A percentile compares a stretch with the other conserved stretches of the same genome.
These are phyloP conservation scores for Clonostachys solani DNA, from an alignment of 2,329 filamentous ascomycete genomes.

Conservation along the genomic window DNA sequence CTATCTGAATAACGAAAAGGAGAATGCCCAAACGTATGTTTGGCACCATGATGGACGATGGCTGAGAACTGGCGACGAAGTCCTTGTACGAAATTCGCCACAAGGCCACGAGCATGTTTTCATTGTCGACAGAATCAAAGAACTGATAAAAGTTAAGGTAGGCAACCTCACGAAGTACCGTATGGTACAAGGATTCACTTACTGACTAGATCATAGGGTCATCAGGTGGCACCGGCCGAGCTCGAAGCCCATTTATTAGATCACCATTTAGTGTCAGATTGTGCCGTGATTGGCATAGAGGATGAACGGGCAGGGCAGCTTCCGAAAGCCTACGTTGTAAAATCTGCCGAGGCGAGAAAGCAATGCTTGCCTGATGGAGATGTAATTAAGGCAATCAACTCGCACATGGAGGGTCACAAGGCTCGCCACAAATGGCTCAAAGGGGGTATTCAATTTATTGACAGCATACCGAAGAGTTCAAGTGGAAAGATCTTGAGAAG, in stretches of 20 bases:
- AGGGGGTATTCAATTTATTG: slow-evolving; percentile 56
- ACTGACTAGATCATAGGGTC: slow-evolving; percentile 38
- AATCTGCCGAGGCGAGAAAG: slow-evolving; percentile 39
- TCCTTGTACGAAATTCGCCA: slow-evolving; percentile 56
- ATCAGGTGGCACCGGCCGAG: slow-evolving; percentile 75
- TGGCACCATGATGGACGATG: slow-evolving; percentile 59
- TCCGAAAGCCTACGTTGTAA: slow-evolving; percentile 57
- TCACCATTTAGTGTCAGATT: slow-evolving; percentile 64
- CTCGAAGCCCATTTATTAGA: slow-evolving; percentile 69
- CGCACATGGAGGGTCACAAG: slow-evolving; percentile 59
- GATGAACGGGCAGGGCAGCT: slow-evolving; percentile 52
- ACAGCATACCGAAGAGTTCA: slow-evolving; percentile 65
- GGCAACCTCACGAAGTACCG: slow-evolving; percentile 3
- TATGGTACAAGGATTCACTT: neutral
- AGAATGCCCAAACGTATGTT: slow-evolving; percentile 70
- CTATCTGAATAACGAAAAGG: slow-evolving; percentile 78
- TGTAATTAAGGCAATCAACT: slow-evolving; percentile 40
- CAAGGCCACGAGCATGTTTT: slow-evolving; percentile 71
- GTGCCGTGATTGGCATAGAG: slow-evolving; percentile 65
- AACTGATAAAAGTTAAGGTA: slow-evolving; percentile 70
- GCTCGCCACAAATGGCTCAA: slow-evolving; percentile 63
- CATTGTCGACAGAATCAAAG: slow-evolving; percentile 68
- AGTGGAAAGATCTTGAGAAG: slow-evolving; percentile 67
- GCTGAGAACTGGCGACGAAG: slow-evolving; percentile 80
- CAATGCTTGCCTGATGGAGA: slow-evolving; percentile 48